Evolutionary conservation across 2,329 filamentous ascomycete species (phyloP).

Genomic region (Aspergillus texensis): DNA sequence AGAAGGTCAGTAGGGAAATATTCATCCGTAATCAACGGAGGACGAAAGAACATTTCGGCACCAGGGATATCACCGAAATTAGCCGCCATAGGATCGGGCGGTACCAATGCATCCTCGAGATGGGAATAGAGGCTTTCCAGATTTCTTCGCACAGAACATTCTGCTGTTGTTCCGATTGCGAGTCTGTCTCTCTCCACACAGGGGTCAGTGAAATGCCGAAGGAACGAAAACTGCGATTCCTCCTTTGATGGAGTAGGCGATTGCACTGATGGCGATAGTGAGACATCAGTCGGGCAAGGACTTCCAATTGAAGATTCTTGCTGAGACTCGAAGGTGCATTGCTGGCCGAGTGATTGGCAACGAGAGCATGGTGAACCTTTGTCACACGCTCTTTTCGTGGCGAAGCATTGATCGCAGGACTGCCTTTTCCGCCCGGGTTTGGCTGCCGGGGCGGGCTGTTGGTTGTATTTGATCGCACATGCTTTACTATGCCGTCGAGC

Average conservation of each 20-base stretch:
- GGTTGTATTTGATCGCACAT: conserved; percentile 34
- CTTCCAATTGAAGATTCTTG: conserved; percentile 3
- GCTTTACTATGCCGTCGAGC: conserved; percentile 32
- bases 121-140: conserved; percentile 30
- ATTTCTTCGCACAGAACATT: conserved; percentile 29
- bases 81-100: conserved; percentile 20
- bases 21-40: conserved; percentile 17
- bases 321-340: conserved; percentile 23
- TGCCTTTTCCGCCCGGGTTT: conserved; percentile 34
- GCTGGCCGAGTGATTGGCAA: conserved; percentile 22
- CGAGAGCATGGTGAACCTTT: conserved; percentile 28
- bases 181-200: conserved; percentile 29
- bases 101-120: conserved; percentile 30
- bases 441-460: conserved; percentile 28
- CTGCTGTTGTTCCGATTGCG: conserved; percentile 35
- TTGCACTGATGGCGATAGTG: conserved; percentile 11
- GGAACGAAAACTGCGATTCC: conserved; percentile 29
- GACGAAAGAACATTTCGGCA: conserved; percentile 16
- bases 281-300: background rate
- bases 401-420: conserved; percentile 33
- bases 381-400: conserved; percentile 31
- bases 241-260: background rate
- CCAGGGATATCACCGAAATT: conserved; percentile 18
- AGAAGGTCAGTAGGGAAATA: conserved; percentile 20
- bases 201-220: conserved; percentile 33